Conservation (phyloP, 2,329 filamentous ascomycete genomes). For the Fusarium ramigenum region DNA sequence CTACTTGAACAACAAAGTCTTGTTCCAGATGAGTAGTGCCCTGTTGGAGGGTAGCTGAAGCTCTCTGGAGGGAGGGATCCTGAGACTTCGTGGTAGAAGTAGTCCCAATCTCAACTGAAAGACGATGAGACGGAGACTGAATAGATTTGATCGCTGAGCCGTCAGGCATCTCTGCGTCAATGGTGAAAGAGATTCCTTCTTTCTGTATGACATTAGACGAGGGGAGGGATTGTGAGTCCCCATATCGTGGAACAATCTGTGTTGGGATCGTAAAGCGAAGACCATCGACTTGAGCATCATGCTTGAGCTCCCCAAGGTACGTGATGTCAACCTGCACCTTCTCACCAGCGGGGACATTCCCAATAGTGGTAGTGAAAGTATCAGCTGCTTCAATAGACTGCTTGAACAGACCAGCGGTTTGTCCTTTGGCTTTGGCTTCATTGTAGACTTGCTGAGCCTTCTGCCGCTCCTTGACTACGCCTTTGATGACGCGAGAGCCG, state of each 20-base stretch:
- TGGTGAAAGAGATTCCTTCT: slow-evolving; percentile 43
- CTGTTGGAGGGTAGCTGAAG: slow-evolving; percentile 68
- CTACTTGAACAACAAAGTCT: slow-evolving; percentile 74
- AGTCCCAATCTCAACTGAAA: slow-evolving; percentile 71
- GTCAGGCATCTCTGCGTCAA: slow-evolving; percentile 58
- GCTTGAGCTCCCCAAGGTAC: slow-evolving; percentile 76
- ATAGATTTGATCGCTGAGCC: slow-evolving; percentile 67
- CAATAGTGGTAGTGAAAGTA: slow-evolving; percentile 73
- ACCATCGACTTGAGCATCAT: slow-evolving; percentile 74
- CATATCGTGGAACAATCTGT: slow-evolving; percentile 73
- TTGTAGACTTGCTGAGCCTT: slow-evolving; percentile 69
- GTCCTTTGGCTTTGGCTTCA: slow-evolving; percentile 64
- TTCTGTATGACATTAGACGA: neutral
- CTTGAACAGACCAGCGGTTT: slow-evolving; percentile 73
- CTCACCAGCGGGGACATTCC: slow-evolving; percentile 70
- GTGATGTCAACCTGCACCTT: slow-evolving; percentile 68
- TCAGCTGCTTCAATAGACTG: slow-evolving; percentile 68
- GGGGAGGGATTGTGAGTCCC: slow-evolving; percentile 39
- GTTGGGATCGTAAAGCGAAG: slow-evolving; percentile 76
- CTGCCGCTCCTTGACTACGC: slow-evolving; percentile 72
- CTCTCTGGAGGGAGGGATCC: slow-evolving; percentile 64
- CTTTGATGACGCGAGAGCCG: slow-evolving; percentile 66
- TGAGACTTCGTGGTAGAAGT: slow-evolving; percentile 53
- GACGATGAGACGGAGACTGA: slow-evolving; percentile 74
- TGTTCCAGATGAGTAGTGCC: slow-evolving; percentile 62